Percentiles rank a stretch among this genome's conserved stretches.
Evolutionary conservation across 306 rosid species (phyloP).

Genomic region (Alnus rubra): DNA sequence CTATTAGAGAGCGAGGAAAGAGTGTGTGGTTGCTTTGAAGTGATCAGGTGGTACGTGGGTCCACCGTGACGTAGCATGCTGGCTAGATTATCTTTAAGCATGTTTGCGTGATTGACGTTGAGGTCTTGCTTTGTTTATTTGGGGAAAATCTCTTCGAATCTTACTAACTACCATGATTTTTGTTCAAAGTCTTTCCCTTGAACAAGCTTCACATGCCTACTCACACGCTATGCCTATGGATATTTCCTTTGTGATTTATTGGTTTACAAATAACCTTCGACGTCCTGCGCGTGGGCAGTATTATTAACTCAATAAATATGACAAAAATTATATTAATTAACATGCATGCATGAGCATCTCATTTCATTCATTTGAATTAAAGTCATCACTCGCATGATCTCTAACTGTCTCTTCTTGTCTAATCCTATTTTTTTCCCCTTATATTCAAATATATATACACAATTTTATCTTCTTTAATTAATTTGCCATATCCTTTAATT

Average conservation of each 20-base stretch:
- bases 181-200: conserved; percentile 34
- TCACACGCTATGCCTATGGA: neutral
- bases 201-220: conserved; percentile 28
- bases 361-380: conserved; percentile 6
- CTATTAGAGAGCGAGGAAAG: neutral
- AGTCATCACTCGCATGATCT: neutral
- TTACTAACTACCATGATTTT: conserved; percentile 39
- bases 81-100: conserved; percentile 30
- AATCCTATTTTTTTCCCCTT: neutral
- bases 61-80: conserved; percentile 32
- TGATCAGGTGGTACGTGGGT: conserved; percentile 30
- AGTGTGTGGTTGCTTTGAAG: conserved; percentile 12
- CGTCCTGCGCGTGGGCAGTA: neutral
- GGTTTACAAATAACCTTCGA: neutral
- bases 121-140: conserved; percentile 29
- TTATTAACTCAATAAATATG: neutral
- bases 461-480: neutral
- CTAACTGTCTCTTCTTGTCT: neutral
- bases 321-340: neutral
- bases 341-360: neutral
- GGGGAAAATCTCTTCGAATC: conserved; percentile 49
- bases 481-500: neutral
- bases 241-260: neutral
- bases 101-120: conserved; percentile 58
- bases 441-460: neutral